Conservation (phyloP, 768 basidiomycete species). For the Lactarius deliciosus region DNA sequence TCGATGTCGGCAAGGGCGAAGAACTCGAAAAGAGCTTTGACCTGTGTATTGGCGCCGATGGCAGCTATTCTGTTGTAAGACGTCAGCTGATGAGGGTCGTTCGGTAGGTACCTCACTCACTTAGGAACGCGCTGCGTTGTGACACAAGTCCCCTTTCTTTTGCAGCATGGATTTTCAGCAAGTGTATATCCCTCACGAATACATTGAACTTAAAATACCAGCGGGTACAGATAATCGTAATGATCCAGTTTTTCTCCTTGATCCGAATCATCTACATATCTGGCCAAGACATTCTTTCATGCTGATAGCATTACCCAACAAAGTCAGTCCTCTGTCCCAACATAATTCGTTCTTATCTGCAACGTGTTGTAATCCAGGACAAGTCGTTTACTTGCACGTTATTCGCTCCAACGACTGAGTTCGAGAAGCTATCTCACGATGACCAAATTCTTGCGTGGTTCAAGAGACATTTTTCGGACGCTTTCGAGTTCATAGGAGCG, state of each 20-base stretch:
- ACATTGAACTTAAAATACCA: constrained; percentile 95
- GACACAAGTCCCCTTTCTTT: constrained; percentile 2
- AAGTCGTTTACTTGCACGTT: constrained; percentile 96
- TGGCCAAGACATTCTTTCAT: constrained; percentile 99
- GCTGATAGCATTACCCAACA: constrained; percentile 97
- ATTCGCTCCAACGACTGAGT: constrained; percentile 80
- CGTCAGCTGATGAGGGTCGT: constrained; percentile 94
- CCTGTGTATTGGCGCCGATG: constrained; percentile 90
- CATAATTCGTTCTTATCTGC: constrained; percentile 24
- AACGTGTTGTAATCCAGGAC: constrained; percentile 49
- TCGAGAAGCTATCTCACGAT: constrained; percentile 63
- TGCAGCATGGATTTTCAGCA: constrained; percentile 92
- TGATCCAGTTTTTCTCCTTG: constrained; percentile 73
- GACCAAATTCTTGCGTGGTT: constrained; percentile 73
- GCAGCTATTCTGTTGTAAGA: constrained; percentile 88
- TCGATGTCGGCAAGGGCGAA: constrained; percentile 44
- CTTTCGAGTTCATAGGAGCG: constrained; percentile 82
- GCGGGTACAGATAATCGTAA: constrained; percentile 63
- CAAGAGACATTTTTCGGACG: constrained; percentile 81
- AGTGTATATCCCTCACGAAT: constrained; percentile 93
- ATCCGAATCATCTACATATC: constrained; percentile 96
- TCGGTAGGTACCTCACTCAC: constrained; percentile 55
- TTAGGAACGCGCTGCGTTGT: constrained; percentile 34
- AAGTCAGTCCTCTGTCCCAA: constrained; percentile 55
- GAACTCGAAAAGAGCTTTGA: constrained; percentile 59